These are phyloP conservation scores for Venturia oleaginea DNA, from an alignment of 2,329 filamentous ascomycete species.

Conservation along the genomic window DNA sequence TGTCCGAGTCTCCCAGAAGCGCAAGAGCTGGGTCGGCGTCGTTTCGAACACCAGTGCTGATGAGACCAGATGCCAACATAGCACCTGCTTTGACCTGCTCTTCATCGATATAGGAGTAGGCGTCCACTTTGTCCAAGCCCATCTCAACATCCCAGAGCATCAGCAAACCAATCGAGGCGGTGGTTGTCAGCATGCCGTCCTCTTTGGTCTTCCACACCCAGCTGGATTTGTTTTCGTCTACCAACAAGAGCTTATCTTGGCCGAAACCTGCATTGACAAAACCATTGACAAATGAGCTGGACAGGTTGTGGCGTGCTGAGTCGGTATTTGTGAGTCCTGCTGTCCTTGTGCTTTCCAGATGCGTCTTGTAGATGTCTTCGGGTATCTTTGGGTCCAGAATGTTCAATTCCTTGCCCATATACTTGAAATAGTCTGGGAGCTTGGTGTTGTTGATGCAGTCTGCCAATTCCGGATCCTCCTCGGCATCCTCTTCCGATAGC, in stretches of 20 bases:
- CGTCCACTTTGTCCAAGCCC: conserved; percentile 88
- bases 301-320: conserved; percentile 90
- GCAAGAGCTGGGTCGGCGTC: conserved; percentile 88
- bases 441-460: conserved; percentile 84
- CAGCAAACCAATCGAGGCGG: conserved; percentile 85
- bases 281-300: conserved; percentile 90
- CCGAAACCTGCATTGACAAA: conserved; percentile 95
- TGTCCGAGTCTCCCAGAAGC: conserved; percentile 69
- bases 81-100: conserved; percentile 83
- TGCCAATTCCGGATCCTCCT: conserved; percentile 64
- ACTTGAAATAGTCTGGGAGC: conserved; percentile 86
- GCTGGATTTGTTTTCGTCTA: conserved; percentile 69
- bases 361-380: conserved; percentile 98
- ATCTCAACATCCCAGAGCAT: conserved; percentile 90
- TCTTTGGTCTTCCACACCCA: conserved; percentile 99
- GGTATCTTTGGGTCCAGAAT: conserved; percentile 94
- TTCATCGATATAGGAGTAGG: conserved; percentile 79
- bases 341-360: conserved; percentile 89
- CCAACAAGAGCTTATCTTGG: conserved; percentile 95
- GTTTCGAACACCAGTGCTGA: conserved; percentile 83
- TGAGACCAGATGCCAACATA: conserved; percentile 85
- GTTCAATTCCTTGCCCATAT: conserved; percentile 89
- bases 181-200: conserved; percentile 93
- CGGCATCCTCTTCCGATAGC: conserved; percentile 49
- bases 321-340: conserved; percentile 91